Evolutionary conservation across 1,284 basidiomycete species (phyloP).

Genomic region (Gomphus sp.): DNA sequence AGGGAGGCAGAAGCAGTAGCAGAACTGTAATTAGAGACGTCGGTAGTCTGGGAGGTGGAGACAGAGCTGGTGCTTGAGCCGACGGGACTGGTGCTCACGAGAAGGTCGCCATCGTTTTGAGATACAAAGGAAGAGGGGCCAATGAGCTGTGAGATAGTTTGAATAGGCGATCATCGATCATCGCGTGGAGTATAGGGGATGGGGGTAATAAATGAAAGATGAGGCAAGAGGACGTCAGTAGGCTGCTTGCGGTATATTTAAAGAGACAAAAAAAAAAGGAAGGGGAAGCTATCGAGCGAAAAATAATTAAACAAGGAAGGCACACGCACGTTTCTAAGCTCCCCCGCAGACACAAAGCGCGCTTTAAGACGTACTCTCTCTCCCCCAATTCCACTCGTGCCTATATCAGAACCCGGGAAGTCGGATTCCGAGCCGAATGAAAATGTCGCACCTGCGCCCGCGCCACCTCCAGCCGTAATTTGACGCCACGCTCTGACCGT

Average conservation of each 20-base stretch:
- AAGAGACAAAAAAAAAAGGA: background rate
- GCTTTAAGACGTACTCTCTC: slow-evolving; percentile 15
- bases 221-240: background rate
- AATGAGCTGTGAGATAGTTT: slow-evolving; percentile 25
- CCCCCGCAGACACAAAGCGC: slow-evolving; percentile 23
- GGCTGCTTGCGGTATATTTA: background rate
- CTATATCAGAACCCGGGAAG: too few relatives aligned
- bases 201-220: too few relatives aligned
- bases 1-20: too few relatives aligned
- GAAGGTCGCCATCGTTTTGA: slow-evolving; percentile 31
- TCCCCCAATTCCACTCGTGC: too few relatives aligned
- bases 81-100: slow-evolving; percentile 20
- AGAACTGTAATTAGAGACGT: background rate
- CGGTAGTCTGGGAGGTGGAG: background rate
- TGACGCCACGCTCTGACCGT: slow-evolving; percentile 38
- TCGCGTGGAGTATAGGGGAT: too few relatives aligned
- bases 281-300: too few relatives aligned
- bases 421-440: too few relatives aligned
- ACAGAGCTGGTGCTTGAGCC: background rate
- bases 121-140: slow-evolving; percentile 30
- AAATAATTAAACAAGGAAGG: too few relatives aligned
- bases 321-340: slow-evolving; percentile 20
- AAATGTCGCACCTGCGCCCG: too few relatives aligned
- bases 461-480: slow-evolving; percentile 16
- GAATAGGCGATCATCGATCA: background rate